These are phyloP conservation scores for Vigna trinervia DNA, from an alignment of 306 rosid genomes.

Conservation along the genomic window DNA sequence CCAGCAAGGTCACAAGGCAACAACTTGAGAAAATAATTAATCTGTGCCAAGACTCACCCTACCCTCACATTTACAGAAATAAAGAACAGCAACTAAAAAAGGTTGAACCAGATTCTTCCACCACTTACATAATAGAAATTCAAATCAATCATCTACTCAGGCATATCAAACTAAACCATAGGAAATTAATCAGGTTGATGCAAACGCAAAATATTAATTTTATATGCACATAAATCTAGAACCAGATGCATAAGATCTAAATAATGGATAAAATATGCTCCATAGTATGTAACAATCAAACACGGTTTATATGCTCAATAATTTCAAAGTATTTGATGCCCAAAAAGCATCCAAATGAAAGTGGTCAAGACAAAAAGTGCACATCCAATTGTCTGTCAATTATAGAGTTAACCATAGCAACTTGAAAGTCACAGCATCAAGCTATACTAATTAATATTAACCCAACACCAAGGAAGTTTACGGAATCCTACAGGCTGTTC, in stretches of 20 bases:
- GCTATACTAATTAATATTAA: too few species aligned
- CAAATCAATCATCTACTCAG: slow-evolving; percentile 30
- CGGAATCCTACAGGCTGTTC: too few species aligned
- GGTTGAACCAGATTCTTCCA: slow-evolving; percentile 36
- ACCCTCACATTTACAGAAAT: background rate
- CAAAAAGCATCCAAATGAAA: background rate
- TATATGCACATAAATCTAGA: slow-evolving; percentile 15
- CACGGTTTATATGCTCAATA: slow-evolving; percentile 26
- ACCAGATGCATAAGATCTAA: slow-evolving; percentile 27
- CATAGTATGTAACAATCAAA: slow-evolving; percentile 20
- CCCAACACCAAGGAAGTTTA: too few species aligned
- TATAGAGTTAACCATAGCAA: too few species aligned
- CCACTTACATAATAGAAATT: slow-evolving; percentile 29
- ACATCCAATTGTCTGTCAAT: background rate
- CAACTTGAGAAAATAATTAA: background rate
- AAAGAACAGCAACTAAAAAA: slow-evolving; percentile 26
- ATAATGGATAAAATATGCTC: slow-evolving; percentile 6
- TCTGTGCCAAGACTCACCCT: background rate
- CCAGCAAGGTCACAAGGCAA: background rate
- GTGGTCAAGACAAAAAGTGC: background rate
- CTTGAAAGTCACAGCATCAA: too few species aligned
- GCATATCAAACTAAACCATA: slow-evolving; percentile 34
- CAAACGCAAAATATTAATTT: slow-evolving; percentile 17
- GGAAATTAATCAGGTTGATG: slow-evolving; percentile 40
- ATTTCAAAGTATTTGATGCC: background rate